These are phyloP conservation scores for Papilionanthe hybrid DNA, from an alignment of 116 monocot species.

Conservation along the genomic window DNA sequence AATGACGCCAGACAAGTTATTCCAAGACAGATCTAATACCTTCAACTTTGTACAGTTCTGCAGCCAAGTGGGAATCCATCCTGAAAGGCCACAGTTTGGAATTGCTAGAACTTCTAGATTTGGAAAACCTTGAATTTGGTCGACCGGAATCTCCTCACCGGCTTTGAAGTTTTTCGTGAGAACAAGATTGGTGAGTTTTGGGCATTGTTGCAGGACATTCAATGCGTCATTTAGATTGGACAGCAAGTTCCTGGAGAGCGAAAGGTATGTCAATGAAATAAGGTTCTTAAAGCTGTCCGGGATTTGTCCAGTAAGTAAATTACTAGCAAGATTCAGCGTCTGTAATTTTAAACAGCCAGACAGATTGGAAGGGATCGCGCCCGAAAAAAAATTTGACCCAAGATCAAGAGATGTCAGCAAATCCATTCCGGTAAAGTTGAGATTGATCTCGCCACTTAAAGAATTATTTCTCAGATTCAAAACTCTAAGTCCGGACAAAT, in stretches of 20 bases:
- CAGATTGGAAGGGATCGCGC: constrained; percentile 38
- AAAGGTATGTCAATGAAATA: constrained; percentile 40
- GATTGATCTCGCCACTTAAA: constrained; percentile 40
- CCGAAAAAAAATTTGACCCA: constrained; percentile 37
- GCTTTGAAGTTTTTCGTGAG: constrained; percentile 56
- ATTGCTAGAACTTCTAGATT: constrained; percentile 47
- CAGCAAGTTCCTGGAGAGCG: constrained; percentile 60
- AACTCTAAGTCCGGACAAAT: constrained; percentile 29
- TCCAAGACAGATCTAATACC: constrained; percentile 83
- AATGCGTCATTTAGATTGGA: constrained; percentile 50
- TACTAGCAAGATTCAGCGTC: constrained; percentile 61
- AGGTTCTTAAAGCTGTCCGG: constrained; percentile 55
- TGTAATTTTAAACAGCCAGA: constrained; percentile 38
- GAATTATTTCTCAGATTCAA: constrained; percentile 71
- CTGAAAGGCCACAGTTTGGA: constrained; percentile 50
- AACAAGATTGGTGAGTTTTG: constrained; percentile 46
- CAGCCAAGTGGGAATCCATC: constrained; percentile 54
- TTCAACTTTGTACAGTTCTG: constrained; percentile 36
- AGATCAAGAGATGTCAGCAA: constrained; percentile 47
- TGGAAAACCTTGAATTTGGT: constrained; percentile 52
- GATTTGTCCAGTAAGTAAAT: constrained; percentile 52
- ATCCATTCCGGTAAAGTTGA: constrained; percentile 48
- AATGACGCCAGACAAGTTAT: constrained; percentile 47
- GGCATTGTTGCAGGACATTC: constrained; percentile 51
- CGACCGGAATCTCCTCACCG: constrained; percentile 38